These are phyloP conservation scores for Saccharomycopsis hybrid DNA, from an alignment of 1,139 yeast genomes.

Conservation along the genomic window DNA sequence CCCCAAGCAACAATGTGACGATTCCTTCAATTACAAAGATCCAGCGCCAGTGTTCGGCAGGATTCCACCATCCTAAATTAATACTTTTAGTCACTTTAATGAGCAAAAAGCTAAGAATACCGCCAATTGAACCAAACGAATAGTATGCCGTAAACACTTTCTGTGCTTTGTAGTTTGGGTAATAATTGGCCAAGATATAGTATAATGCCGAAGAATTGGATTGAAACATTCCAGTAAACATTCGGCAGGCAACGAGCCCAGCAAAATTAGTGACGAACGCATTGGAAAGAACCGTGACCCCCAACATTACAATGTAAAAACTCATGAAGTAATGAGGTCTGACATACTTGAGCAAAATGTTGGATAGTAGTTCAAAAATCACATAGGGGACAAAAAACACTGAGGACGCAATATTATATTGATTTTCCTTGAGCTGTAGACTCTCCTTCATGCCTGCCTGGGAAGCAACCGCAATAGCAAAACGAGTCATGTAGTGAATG, in stretches of 20 bases:
- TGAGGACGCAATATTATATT: slow-evolving; percentile 17
- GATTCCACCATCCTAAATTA: slow-evolving; percentile 37
- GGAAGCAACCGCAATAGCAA: slow-evolving; percentile 19
- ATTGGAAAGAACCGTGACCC: slow-evolving; percentile 14
- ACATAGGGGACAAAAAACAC: slow-evolving; percentile 20
- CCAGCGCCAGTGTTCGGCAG: slow-evolving; percentile 51
- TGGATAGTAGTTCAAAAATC: slow-evolving; percentile 17
- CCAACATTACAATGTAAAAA: slow-evolving; percentile 19
- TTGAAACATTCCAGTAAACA: slow-evolving; percentile 19
- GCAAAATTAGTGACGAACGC: slow-evolving; percentile 18
- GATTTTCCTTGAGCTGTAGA: slow-evolving; percentile 5
- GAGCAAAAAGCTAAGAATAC: slow-evolving; percentile 11
- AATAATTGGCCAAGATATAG: slow-evolving; percentile 20
- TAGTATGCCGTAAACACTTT: slow-evolving; percentile 19
- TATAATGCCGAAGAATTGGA: slow-evolving; percentile 18
- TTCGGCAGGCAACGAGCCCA: slow-evolving; percentile 15
- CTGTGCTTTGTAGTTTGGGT: slow-evolving; percentile 18
- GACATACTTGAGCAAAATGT: slow-evolving; percentile 16
- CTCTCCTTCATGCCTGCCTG: slow-evolving; percentile 16
- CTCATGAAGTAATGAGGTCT: slow-evolving; percentile 21
- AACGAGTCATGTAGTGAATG: slow-evolving; percentile 20
- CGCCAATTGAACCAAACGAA: slow-evolving; percentile 18
- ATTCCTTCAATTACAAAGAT: slow-evolving; percentile 57
- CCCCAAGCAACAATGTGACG: slow-evolving; percentile 46
- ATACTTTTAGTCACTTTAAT: slow-evolving; percentile 6